Conservation (phyloP, 2,329 filamentous ascomycete genomes). For the Aspergillus sp. region DNA sequence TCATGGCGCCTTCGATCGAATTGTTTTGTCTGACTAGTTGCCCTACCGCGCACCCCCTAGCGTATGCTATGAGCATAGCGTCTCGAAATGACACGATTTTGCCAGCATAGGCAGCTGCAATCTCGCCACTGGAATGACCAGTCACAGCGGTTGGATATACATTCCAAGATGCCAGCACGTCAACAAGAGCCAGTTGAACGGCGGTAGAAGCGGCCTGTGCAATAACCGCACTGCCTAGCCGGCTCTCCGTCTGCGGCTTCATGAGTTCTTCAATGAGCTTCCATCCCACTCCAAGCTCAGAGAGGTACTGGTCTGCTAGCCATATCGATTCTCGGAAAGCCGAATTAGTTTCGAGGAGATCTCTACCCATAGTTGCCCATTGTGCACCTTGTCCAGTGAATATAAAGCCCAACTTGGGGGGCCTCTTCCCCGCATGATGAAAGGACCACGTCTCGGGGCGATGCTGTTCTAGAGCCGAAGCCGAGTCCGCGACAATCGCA, state of each 20-base stretch:
- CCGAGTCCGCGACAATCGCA: no score
- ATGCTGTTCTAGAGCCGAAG: no score
- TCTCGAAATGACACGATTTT: background rate
- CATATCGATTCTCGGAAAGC: no score
- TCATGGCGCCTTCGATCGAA: background rate
- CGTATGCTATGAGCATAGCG: background rate
- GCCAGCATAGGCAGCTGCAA: conserved; percentile 1
- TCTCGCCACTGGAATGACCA: conserved; percentile 6
- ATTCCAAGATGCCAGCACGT: conserved; percentile 3
- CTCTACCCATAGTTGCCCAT: no score
- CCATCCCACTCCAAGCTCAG: no score
- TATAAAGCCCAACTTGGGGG: no score
- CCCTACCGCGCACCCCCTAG: background rate
- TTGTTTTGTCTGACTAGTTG: background rate
- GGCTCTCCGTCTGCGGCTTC: background rate
- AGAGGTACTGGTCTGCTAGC: no score
- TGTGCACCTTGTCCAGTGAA: no score
- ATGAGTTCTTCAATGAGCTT: background rate
- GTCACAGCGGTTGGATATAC: background rate
- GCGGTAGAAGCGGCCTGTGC: conserved; percentile 9
- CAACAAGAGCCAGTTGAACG: conserved; percentile 6
- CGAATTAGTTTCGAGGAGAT: no score
- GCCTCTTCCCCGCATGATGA: no score
- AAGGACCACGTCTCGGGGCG: no score
- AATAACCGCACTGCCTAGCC: background rate